Evolutionary conservation across 2,329 filamentous ascomycete genomes (phyloP), one percentile per base, ranked within the genome.

Genomic region (Herpotrichia juniperi): DNA sequence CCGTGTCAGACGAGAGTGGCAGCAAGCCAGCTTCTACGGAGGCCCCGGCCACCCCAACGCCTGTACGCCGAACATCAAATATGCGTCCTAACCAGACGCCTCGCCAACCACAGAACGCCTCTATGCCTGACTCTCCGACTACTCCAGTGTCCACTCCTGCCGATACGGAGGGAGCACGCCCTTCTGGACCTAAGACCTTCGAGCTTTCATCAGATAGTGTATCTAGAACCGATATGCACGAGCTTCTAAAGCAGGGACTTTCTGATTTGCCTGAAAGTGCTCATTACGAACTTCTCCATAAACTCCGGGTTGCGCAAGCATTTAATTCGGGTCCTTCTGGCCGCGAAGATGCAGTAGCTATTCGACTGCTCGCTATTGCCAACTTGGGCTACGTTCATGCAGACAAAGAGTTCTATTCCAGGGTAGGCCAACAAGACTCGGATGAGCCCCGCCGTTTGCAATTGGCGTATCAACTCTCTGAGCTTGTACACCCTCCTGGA

Each of bases 361-460:
- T 93, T 47, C 89, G 93, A 26, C 79, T 97, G 31, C 80, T 99
- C 35, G 92, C 93, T 12, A 87, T 97, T 53, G 89, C 90, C 21
- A 99, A 97, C 64, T 75, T 99, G 56, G 91, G 92, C 2, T 97
- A 96, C 69, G 90, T 97, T 48, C 88, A 96, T 61, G 82, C 83
- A 2, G 96, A 99, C 66, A 77, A 83, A 3, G 84, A 86, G n/a
- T 96, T 99, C 64, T 81, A 92, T 39, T 88, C 93, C 57, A 93
- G 91, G 72, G 84, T 97, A 35, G 81, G 96, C 46, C 90, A 90
- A 58, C 88, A 93, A 61, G 96, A 99, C 68, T 85, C 86, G 31
- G 93, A 97, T 65, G 91, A 96, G 72, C 92, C 93, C 2, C 87
- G 93, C 54, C 86, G 91, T 46, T 88, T 92, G 57, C 94, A 99